Conservation (phyloP, 495 filamentous ascomycete genomes). For the Aspergillus cavernicola region DNA sequence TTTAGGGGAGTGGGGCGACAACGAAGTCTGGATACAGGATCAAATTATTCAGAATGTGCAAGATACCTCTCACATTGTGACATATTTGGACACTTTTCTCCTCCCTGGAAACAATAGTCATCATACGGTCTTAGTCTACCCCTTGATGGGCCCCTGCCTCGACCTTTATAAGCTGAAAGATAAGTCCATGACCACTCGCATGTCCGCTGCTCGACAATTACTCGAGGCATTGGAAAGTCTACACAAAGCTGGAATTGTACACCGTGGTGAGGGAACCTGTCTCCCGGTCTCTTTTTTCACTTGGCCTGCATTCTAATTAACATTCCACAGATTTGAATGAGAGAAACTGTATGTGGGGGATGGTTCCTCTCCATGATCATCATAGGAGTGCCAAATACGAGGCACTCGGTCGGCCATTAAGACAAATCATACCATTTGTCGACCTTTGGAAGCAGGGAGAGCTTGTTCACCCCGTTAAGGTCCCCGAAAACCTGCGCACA, state of each 20-base stretch:
- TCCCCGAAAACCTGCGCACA: slow-evolving; percentile 21
- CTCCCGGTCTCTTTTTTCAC: background rate
- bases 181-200: slow-evolving; percentile 20
- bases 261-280: slow-evolving; percentile 20
- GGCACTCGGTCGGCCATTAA: slow-evolving; percentile 23
- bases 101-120: slow-evolving; percentile 11
- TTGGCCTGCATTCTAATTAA: background rate
- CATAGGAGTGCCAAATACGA: slow-evolving; percentile 23
- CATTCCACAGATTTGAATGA: slow-evolving; percentile 20
- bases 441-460: slow-evolving; percentile 20
- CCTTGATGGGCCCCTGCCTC: slow-evolving; percentile 27
- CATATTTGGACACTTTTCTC: slow-evolving; percentile 18
- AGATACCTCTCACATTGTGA: slow-evolving; percentile 27
- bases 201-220: slow-evolving; percentile 30
- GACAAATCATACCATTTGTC: slow-evolving; percentile 13
- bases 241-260: slow-evolving; percentile 25
- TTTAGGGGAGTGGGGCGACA: slow-evolving; percentile 14
- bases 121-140: slow-evolving; percentile 28
- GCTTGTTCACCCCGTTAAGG: slow-evolving; percentile 16
- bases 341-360: slow-evolving; percentile 24
- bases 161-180: slow-evolving; percentile 7
- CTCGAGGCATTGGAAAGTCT: slow-evolving; percentile 25
- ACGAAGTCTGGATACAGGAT: slow-evolving; percentile 22
- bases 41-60: slow-evolving; percentile 24
- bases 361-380: slow-evolving; percentile 17